Evolutionary conservation across 495 filamentous ascomycete species (phyloP), one percentile per base, ranked within the genome.

Genomic region (Hypoxylon lenormandii): DNA sequence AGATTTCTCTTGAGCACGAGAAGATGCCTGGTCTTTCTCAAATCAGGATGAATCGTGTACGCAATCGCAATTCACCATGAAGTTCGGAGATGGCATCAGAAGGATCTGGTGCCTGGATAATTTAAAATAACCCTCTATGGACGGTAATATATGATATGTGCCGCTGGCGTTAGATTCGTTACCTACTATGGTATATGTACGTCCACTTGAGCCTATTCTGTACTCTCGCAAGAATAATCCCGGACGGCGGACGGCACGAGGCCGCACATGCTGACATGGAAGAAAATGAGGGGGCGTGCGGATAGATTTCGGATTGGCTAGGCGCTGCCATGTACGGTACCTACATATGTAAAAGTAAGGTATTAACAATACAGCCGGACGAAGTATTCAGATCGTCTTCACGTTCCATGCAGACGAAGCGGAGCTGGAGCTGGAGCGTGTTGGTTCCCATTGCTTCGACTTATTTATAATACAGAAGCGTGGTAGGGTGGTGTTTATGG

Each of bases 361-460:
- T 53, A 66, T 66, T 66, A 66, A 51, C 63, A 72, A 72, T 72
- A 72, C 64, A 68, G 59, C 64, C 69, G 69, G 64, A 45, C 28
- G 47, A 59, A 53, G 47, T 26, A 52, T 21, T 50, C n/a, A n/a
- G n/a, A n/a, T n/a, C 49, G 16, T 26, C 43, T 57, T 66, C 62
- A 26, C 51, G 68, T 72, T 72, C 63, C 63, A 67, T 72, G 57
- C 63, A 67, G 59, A 57, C 38, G 57, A 67, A 67, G 58, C 67
- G 69, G 69, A 33, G 30, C 30, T 11, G 10, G 21, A 33, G 30
- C 30, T 11, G 10, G 21, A 47, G 46, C 40, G 45, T 52, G 48
- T 38, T 62, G 19, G 15, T 61, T 56, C 28, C 55, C 49, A 37
- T 69, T 40, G 22, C 54, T 61, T 37, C 38, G 49, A 21, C 42